A percentile compares a stretch with the other conserved stretches of the same genome.
These are phyloP conservation scores for Claviceps spartinae DNA, from an alignment of 2,329 filamentous ascomycete genomes.

Conservation along the genomic window DNA sequence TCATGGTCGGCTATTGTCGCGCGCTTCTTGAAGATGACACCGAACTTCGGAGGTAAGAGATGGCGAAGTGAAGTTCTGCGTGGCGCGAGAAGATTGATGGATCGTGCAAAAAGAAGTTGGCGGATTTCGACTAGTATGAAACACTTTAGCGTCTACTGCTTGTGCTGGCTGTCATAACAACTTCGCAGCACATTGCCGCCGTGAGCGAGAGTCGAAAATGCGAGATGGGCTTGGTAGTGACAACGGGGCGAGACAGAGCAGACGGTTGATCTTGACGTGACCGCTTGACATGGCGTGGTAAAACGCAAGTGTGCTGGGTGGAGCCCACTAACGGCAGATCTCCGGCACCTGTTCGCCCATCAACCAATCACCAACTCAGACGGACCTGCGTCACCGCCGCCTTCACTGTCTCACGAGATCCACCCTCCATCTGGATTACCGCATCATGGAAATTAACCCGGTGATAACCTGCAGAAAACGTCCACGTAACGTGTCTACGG, in stretches of 20 bases:
- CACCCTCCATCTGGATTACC: neutral
- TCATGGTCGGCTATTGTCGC: conserved; percentile 18
- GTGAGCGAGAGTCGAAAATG: conserved; percentile 13
- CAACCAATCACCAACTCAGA: neutral
- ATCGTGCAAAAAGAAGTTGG: neutral
- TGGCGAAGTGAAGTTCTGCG: neutral
- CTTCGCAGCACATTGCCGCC: conserved; percentile 20
- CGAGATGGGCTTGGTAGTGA: conserved; percentile 17
- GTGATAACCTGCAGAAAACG: neutral
- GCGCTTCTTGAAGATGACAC: neutral
- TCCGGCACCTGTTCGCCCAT: conserved; percentile 7
- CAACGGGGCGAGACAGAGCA: conserved; percentile 2
- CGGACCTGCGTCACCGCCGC: neutral
- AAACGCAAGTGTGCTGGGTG: conserved; percentile 11
- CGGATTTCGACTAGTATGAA: no score
- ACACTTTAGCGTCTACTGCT: conserved; percentile 3
- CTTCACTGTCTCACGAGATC: neutral
- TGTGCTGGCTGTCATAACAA: conserved; percentile 9
- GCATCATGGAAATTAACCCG: neutral
- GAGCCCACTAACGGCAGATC: conserved; percentile 17
- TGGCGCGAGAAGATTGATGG: neutral
- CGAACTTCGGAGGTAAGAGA: conserved; percentile 4
- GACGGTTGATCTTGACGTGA: neutral
- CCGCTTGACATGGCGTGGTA: neutral
- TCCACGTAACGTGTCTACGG: neutral